Base-by-base conservation (phyloP, 768 basidiomycete genomes). In the Lentinula boryana region DNA sequence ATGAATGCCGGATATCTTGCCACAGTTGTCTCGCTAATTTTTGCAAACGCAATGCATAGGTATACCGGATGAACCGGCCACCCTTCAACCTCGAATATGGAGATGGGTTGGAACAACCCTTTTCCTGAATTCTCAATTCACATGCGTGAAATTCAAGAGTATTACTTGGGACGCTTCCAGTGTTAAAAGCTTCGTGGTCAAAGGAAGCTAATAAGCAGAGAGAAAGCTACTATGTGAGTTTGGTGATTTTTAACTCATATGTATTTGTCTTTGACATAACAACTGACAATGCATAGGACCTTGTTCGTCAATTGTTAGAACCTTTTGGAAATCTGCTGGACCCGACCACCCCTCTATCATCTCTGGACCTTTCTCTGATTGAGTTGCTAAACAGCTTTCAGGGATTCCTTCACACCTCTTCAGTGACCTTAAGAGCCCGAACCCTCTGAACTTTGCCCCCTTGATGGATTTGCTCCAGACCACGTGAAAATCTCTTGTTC, bases 21-120 rank as follows among this genome's bases (percentile, higher is more conserved):
- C 21, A 13, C 35, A 48, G 8, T 48, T 12, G 46, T 32, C 9
- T 15, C 16, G 4, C 13, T 27, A 44, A 10, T 23, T 46, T 27
- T 27, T 27, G 27, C 0, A 36, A 55, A 62, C 62, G 32, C 32
- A 49, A 48, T 36, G 12, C 64, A 16, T 62, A 91, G 89, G 89
- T 61, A 80, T 91, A 50, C 87, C 89, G 53, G 83, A 88, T 64
- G 79, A 87, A 65, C 90, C 90, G 46, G 73, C 79, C 4, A 91
- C 89, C 88, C 76, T 91, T 63, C 81, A 90, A 44, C 87, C 89
- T 32, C 79, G 87, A 46, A 77, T 89, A 66, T 92, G 90, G 90
- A 89, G 83, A 90, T 89, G 63, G 69, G 85, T 74, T 36, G 16
- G 5, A 15, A 9, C 23, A 41, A 18, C 52, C 10, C 23, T 48